Evolutionary conservation across 2,329 filamentous ascomycete genomes (phyloP).

Genomic region (Cryphonectria parasitica): DNA sequence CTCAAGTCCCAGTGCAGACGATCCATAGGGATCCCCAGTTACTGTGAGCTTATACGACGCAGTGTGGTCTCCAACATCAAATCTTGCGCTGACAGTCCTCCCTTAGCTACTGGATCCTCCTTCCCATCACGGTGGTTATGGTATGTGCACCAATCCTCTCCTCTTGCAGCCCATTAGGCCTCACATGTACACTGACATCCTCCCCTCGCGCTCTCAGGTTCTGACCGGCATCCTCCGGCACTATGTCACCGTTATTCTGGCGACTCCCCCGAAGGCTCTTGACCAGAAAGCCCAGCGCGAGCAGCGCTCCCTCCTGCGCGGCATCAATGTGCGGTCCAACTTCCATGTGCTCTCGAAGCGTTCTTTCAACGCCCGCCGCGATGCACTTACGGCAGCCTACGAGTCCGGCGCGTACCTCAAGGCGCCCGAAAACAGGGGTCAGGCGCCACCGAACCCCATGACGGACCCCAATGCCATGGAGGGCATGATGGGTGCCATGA

Average conservation of each 20-base stretch:
- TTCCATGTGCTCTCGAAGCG: constrained; percentile 76
- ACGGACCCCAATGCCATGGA: constrained; percentile 97
- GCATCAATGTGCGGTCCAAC: constrained; percentile 82
- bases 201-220: constrained; percentile 70
- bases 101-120: constrained; percentile 94
- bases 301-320: constrained; percentile 81
- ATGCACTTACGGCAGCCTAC: constrained; percentile 77
- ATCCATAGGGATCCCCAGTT: constrained; percentile 98
- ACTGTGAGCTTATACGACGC: constrained; percentile 66
- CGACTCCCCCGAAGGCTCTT: constrained; percentile 80
- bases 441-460: constrained; percentile 91
- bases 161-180: constrained; percentile 14
- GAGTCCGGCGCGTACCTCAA: constrained; percentile 89
- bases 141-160: constrained; percentile 47
- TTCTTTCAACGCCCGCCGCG: constrained; percentile 80
- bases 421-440: constrained; percentile 81
- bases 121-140: constrained; percentile 98
- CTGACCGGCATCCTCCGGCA: constrained; percentile 94
- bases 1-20: constrained; percentile 84
- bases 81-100: constrained; percentile 27
- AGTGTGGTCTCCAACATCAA: constrained; percentile 7
- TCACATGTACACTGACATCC: not conserved
- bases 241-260: constrained; percentile 92
- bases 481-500: constrained; percentile 99
- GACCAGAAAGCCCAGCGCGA: constrained; percentile 78